These are phyloP conservation scores for Globisporangium sylvaticum DNA, from an alignment of 352 stramenopile genomes.

Conservation along the genomic window DNA sequence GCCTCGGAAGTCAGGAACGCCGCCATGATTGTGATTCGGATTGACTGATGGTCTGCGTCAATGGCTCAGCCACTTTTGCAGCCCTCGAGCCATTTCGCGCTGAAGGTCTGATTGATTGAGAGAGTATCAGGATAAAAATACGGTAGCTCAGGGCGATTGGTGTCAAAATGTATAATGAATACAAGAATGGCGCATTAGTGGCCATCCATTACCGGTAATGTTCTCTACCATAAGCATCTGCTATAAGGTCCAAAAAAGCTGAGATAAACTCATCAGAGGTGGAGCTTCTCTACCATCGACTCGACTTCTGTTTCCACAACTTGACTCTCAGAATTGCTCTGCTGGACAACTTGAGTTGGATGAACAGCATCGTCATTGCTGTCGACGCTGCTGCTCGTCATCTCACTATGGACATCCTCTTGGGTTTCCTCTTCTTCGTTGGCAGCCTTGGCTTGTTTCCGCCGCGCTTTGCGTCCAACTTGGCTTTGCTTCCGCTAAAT, in stretches of 20 bases:
- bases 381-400: neutral
- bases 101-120: neutral
- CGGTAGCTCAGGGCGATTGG: neutral
- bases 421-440: neutral
- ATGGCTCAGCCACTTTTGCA: neutral
- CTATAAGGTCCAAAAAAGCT: neutral
- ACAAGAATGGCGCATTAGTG: neutral
- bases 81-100: neutral
- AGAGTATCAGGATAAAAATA: constrained; percentile 10
- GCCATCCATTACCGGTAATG: neutral
- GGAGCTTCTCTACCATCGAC: neutral
- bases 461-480: constrained; percentile 34
- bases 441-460: neutral
- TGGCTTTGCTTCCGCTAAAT: constrained; percentile 38
- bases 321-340: neutral
- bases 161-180: neutral
- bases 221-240: constrained; percentile 1
- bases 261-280: neutral
- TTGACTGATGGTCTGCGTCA: neutral
- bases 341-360: neutral
- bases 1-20: constrained; percentile 43
- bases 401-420: neutral
- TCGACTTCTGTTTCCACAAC: neutral
- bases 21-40: constrained; percentile 16
- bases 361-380: neutral